Evolutionary conservation across 1,139 yeast genomes (phyloP), one percentile per base, ranked within the genome.

Genomic region (Sporopachydermia cereana): DNA sequence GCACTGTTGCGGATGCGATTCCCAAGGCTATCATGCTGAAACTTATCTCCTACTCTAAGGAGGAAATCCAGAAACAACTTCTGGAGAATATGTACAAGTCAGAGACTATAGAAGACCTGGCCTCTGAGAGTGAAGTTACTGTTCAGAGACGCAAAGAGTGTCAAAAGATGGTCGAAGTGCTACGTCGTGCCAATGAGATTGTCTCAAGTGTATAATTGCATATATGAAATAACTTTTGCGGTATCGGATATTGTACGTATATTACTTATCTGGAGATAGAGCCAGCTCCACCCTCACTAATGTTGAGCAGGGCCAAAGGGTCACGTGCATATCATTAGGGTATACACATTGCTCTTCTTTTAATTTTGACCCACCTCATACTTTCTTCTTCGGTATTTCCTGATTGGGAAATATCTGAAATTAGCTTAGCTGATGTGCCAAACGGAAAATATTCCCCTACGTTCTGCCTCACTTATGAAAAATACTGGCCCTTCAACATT

Each of bases 21-120:
- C 98, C 98, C 52, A 91, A 91, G 67, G 95, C 97, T 2, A 76
- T 91, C 51, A 86, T 89, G 94, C 72, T 89, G 58, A 91, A 91
- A 64, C 75, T 91, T 60, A 91, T 91, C 58, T 79, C 80, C 51
- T 74, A 72, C 56, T 83, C 95, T 36, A 86, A 85, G 67, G 83
- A 79, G 48, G 93, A 84, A 53, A 84, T 91, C 57, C 98, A 91
- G 67, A 84, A 81, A 60, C 94, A 85, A 54, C 72, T 91, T 55
- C 72, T 91, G 54, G 95, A 85, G 64, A 85, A 84, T 63, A 71
- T 91, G 51, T 91, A 89, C 64, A 81, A 81, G 52, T 76, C 83
- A 43, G 80, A 77, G 46, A 86, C 82, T 52, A 72, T 86, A 58
- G 79, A 71, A 44, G 85, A 80, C 46, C 71, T 91, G 61, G 88